Conservation (phyloP, 73 alveolate genomes). For the Effrenium voratum region DNA sequence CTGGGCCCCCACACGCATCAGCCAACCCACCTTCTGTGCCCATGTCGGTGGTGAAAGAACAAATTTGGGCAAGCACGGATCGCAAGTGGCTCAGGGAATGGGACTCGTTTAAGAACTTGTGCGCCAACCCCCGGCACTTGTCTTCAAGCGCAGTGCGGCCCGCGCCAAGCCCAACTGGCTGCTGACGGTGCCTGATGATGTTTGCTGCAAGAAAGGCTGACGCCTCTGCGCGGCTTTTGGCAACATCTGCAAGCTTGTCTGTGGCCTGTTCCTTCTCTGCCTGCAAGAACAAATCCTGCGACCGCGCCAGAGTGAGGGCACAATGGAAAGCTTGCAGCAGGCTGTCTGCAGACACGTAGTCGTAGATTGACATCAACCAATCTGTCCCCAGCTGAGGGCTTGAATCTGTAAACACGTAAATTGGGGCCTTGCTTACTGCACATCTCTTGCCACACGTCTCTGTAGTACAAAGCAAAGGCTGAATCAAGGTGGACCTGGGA, state of each 20-base stretch:
- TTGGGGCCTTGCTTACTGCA: constrained; percentile 12
- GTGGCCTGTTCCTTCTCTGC: neutral
- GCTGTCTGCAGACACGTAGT: neutral
- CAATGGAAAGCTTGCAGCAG: neutral
- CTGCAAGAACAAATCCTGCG: neutral
- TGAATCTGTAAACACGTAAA: constrained; percentile 11
- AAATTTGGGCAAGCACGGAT: neutral
- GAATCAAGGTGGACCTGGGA: neutral
- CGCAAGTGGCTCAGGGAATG: neutral
- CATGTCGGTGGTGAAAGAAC: neutral
- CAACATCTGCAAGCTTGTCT: neutral
- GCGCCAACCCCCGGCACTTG: neutral
- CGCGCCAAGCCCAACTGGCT: constrained; percentile 4
- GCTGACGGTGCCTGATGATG: neutral
- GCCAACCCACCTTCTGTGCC: constrained; percentile 8
- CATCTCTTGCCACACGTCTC: neutral
- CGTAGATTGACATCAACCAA: constrained; percentile 11
- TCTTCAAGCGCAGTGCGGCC: neutral
- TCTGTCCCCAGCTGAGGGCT: constrained; percentile 25
- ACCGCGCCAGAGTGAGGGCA: neutral
- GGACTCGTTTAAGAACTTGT: neutral
- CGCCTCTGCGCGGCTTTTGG: neutral
- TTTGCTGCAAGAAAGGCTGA: neutral
- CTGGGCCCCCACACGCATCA: neutral
- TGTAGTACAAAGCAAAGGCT: neutral